phyloP scores from a whole-genome alignment of 257 asterid species.

The Fraxinus quadrangulata region DNA sequence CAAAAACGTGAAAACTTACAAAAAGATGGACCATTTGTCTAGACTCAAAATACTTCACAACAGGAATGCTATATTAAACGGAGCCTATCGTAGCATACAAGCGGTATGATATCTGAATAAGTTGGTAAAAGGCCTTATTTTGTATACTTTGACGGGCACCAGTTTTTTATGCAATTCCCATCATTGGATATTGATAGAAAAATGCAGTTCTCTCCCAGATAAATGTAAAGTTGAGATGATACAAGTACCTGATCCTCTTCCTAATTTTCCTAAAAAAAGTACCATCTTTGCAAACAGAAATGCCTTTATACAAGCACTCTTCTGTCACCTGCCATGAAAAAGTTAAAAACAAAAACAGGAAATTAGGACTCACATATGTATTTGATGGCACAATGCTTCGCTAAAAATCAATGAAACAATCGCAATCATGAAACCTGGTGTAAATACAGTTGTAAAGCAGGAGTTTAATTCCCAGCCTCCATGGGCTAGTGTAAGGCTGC shows the following conservation, averaged over 20 bases:
- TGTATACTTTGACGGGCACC: not conserved
- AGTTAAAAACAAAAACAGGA: not conserved
- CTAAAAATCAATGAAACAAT: not conserved
- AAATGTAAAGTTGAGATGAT: not conserved
- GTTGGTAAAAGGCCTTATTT: too few relatives aligned
- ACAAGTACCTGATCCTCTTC: slow-evolving; percentile 75
- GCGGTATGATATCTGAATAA: not conserved
- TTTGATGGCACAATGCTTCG: not conserved
- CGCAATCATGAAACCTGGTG: not conserved
- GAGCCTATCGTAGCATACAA: not conserved
- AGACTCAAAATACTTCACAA: not conserved
- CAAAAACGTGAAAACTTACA: not conserved
- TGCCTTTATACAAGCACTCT: slow-evolving; percentile 87
- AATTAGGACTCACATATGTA: not conserved
- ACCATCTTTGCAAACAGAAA: slow-evolving; percentile 87
- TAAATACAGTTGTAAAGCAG: not conserved
- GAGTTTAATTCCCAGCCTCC: not conserved
- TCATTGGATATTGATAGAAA: slow-evolving; percentile 1
- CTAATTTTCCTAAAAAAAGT: slow-evolving; percentile 91
- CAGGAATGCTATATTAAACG: not conserved
- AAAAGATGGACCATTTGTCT: not conserved
- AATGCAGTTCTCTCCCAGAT: slow-evolving; percentile 8
- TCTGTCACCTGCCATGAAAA: slow-evolving; percentile 74
- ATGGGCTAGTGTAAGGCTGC: not conserved
- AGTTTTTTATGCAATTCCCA: not conserved